A percentile compares a stretch with the other conserved stretches of the same genome.
phyloP scores from a whole-genome alignment of 106 monocot species.

The Apostasia ramifera region DNA sequence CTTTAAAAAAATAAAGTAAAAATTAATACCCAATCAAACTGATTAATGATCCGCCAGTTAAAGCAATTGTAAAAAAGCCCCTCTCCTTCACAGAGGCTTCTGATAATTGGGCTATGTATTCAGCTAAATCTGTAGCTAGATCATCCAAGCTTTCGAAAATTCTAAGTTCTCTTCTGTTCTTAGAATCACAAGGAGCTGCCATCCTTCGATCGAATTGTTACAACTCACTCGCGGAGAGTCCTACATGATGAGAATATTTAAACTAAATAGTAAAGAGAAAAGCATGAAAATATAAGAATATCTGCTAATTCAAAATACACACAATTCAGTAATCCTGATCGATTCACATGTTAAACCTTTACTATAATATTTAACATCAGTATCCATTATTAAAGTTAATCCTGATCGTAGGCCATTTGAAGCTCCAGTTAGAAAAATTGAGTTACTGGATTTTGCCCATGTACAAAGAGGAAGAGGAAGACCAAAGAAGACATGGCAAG shows the following conservation, averaged over 20 bases:
- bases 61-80: slow-evolving; percentile 32
- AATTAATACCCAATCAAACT: slow-evolving; percentile 22
- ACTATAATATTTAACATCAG: too few species aligned
- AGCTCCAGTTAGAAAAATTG: too few species aligned
- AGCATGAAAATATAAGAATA: too few species aligned
- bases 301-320: too few species aligned
- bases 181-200: slow-evolving; percentile 19
- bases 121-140: slow-evolving; percentile 40
- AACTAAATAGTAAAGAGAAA: too few species aligned
- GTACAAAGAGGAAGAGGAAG: too few species aligned
- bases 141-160: slow-evolving; percentile 49
- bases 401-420: too few species aligned
- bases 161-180: slow-evolving; percentile 30
- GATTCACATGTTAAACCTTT: too few species aligned
- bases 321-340: too few species aligned
- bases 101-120: slow-evolving; percentile 28
- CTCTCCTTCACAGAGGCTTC: slow-evolving; percentile 32
- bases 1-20: background rate
- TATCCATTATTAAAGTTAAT: too few species aligned
- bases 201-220: slow-evolving; percentile 5
- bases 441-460: too few species aligned
- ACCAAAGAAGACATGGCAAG: too few species aligned
- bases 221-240: background rate
- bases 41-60: slow-evolving; percentile 31
- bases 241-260: background rate